Evolutionary conservation across 176 grass and related monocot species (phyloP).

Genomic region (Raddia distichophylla): DNA sequence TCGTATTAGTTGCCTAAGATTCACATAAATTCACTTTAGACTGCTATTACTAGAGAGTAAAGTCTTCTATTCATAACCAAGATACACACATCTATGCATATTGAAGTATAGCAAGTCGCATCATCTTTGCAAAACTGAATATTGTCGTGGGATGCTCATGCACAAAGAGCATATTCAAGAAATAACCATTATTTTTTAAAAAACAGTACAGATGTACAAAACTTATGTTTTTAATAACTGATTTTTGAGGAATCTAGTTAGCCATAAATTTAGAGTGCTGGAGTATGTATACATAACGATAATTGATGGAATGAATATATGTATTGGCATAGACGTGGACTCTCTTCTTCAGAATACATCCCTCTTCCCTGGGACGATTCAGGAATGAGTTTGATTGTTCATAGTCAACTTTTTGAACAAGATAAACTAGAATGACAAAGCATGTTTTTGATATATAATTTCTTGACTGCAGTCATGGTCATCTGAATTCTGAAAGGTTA

Average conservation of each 20-base stretch:
- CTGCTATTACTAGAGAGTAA: neutral
- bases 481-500: neutral
- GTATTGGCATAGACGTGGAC: neutral
- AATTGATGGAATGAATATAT: neutral
- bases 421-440: constrained; percentile 19
- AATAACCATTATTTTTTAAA: neutral
- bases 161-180: neutral
- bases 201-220: neutral
- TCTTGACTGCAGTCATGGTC: neutral
- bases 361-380: neutral
- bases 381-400: neutral
- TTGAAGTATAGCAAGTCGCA: neutral
- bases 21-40: neutral
- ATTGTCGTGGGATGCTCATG: neutral
- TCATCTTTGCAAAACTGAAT: neutral
- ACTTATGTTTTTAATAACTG: constrained; percentile 1
- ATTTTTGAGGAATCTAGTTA: neutral
- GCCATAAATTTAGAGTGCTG: neutral
- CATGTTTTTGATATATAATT: neutral
- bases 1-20: neutral
- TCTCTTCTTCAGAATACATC: neutral
- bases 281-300: neutral
- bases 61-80: neutral
- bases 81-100: neutral
- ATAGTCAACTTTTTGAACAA: neutral